Evolutionary conservation across 2,329 filamentous ascomycete species (phyloP).

Genomic region (Penicillium oxalicum): DNA sequence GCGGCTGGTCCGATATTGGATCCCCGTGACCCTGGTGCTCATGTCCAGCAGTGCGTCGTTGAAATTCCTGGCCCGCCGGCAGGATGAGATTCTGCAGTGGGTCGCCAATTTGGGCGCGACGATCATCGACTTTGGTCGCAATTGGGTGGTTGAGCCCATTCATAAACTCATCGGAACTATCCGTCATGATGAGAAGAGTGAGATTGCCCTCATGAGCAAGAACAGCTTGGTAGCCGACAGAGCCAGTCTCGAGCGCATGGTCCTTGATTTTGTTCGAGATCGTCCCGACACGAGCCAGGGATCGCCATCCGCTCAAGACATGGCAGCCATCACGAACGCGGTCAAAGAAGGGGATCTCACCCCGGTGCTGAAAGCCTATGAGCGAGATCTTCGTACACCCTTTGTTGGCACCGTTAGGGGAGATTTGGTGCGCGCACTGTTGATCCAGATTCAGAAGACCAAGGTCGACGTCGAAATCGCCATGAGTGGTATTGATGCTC

Average conservation of each 20-base stretch:
- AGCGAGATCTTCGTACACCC: constrained; percentile 76
- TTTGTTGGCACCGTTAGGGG: constrained; percentile 77
- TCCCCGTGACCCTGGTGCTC: constrained; percentile 64
- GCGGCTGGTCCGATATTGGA: constrained; percentile 76
- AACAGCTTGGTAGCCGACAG: constrained; percentile 85
- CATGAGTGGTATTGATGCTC: constrained; percentile 87
- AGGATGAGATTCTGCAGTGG: constrained; percentile 74
- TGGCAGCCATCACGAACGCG: constrained; percentile 67
- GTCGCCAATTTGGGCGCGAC: constrained; percentile 72
- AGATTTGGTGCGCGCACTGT: constrained; percentile 78
- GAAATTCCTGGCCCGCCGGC: constrained; percentile 66
- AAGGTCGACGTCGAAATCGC: constrained; percentile 97
- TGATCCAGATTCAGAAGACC: constrained; percentile 97
- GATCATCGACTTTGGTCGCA: constrained; percentile 82
- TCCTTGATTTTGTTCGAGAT: constrained; percentile 87
- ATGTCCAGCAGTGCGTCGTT: constrained; percentile 84
- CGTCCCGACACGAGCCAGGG: constrained; percentile 56
- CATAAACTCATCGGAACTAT: constrained; percentile 85
- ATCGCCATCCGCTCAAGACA: constrained; percentile 57
- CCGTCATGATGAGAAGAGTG: constrained; percentile 82
- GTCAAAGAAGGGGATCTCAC: constrained; percentile 91
- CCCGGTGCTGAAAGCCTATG: constrained; percentile 83
- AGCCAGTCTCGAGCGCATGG: constrained; percentile 92
- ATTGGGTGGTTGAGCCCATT: constrained; percentile 87
- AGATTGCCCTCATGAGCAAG: constrained; percentile 94